Conservation (phyloP, 345 rosid species). For the Ailanthus altissimus region DNA sequence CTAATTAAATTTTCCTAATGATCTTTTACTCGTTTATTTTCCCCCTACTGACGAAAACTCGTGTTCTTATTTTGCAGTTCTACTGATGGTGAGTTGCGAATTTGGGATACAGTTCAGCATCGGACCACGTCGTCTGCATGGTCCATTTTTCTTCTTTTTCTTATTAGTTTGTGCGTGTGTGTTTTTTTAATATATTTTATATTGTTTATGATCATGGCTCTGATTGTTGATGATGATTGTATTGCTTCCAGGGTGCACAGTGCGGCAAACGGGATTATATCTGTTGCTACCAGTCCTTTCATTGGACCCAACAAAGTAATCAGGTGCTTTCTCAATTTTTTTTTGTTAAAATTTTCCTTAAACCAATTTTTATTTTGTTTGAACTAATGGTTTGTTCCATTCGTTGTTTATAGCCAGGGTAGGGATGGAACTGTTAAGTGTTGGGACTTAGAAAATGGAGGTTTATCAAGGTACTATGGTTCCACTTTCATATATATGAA, state of each 20-base stretch:
- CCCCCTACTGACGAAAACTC: neutral
- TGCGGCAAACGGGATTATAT: slow-evolving; percentile 81
- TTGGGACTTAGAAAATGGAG: slow-evolving; percentile 87
- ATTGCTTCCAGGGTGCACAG: slow-evolving; percentile 66
- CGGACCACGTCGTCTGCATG: slow-evolving; percentile 75
- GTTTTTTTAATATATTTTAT: too few relatives aligned
- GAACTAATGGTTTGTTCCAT: neutral
- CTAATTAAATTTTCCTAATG: neutral
- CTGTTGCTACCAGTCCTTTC: slow-evolving; percentile 60
- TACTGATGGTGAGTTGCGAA: slow-evolving; percentile 83
- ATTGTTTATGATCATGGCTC: neutral
- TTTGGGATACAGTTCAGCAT: slow-evolving; percentile 78
- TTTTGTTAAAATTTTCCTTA: too few relatives aligned
- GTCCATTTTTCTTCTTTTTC: slow-evolving; percentile 29
- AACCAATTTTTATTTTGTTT: neutral
- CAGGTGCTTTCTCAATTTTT: slow-evolving; percentile 43
- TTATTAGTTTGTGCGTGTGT: too few relatives aligned
- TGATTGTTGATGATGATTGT: slow-evolving; percentile 3
- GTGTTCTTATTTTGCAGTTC: slow-evolving; percentile 51
- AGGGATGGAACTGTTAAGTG: slow-evolving; percentile 93
- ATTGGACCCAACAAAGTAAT: slow-evolving; percentile 68
- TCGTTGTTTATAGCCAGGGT: slow-evolving; percentile 62
- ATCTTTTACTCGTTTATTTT: neutral
- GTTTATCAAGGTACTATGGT: slow-evolving; percentile 61
- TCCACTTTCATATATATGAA: slow-evolving; percentile 10